Evolutionary conservation across 148 eudicot species (phyloP).

Genomic region (Camellia lanceoleosa): DNA sequence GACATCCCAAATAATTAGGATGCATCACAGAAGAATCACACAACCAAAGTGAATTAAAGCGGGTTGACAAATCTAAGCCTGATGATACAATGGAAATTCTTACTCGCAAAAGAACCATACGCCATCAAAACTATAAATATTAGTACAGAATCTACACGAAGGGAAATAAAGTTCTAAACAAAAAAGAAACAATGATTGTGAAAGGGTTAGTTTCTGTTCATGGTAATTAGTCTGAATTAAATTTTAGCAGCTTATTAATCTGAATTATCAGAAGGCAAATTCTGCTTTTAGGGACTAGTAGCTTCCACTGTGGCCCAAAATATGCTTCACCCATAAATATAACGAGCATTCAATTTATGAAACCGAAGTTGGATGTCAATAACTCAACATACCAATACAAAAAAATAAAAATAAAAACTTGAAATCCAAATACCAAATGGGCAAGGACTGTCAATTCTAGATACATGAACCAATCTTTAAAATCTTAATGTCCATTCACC

Average conservation of each 20-base stretch:
- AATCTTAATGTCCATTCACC: not conserved
- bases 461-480: not conserved
- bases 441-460: not conserved
- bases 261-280: not conserved
- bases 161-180: not conserved
- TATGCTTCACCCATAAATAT: not conserved
- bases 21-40: not conserved
- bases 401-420: too few species aligned
- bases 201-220: not conserved
- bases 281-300: not conserved
- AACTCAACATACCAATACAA: not conserved
- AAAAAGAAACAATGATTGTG: not conserved
- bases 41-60: not conserved
- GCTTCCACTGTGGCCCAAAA: not conserved
- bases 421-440: not conserved
- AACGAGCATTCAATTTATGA: not conserved
- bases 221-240: not conserved
- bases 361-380: not conserved
- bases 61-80: not conserved
- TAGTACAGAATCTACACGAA: not conserved
- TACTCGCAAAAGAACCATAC: slow-evolving; percentile 31
- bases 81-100: slow-evolving; percentile 10
- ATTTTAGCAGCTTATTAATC: too few species aligned
- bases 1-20: slow-evolving; percentile 7
- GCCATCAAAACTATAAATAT: not conserved